These are phyloP conservation scores for Claviceps sp. DNA, from an alignment of 2,329 filamentous ascomycete species.

Conservation along the genomic window DNA sequence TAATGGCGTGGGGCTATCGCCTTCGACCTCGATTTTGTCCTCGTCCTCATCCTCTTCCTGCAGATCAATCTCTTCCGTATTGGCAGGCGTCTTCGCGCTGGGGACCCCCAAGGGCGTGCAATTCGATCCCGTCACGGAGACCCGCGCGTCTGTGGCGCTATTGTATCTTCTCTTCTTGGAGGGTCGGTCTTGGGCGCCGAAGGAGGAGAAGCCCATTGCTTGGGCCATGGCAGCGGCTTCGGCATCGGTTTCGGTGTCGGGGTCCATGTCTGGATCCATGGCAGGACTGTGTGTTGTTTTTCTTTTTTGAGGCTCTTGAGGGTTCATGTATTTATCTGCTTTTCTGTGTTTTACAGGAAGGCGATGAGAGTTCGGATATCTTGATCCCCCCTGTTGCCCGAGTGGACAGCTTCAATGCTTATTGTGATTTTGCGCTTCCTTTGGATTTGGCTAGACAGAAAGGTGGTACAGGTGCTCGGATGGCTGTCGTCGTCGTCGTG, in stretches of 20 bases:
- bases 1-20: background rate
- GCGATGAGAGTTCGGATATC: no score
- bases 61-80: constrained; percentile 33
- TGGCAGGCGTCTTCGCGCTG: constrained; percentile 12
- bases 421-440: no score
- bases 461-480: no score
- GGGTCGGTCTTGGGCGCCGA: constrained; percentile 41
- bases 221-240: constrained; percentile 39
- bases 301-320: background rate
- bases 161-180: constrained; percentile 58
- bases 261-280: constrained; percentile 7
- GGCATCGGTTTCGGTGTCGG: constrained; percentile 18
- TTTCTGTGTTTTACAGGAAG: background rate
- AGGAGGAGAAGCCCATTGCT: constrained; percentile 61
- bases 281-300: background rate
- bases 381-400: no score
- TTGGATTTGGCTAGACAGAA: no score
- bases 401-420: no score
- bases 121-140: constrained; percentile 21
- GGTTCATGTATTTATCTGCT: background rate
- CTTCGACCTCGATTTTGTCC: constrained; percentile 10
- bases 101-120: constrained; percentile 22
- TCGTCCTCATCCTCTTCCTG: constrained; percentile 19
- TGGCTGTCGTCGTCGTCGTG: no score
- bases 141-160: constrained; percentile 30